phyloP scores from a whole-genome alignment of 192 early-diverging fungal genomes.

The Rhizophlyctis rosea region DNA sequence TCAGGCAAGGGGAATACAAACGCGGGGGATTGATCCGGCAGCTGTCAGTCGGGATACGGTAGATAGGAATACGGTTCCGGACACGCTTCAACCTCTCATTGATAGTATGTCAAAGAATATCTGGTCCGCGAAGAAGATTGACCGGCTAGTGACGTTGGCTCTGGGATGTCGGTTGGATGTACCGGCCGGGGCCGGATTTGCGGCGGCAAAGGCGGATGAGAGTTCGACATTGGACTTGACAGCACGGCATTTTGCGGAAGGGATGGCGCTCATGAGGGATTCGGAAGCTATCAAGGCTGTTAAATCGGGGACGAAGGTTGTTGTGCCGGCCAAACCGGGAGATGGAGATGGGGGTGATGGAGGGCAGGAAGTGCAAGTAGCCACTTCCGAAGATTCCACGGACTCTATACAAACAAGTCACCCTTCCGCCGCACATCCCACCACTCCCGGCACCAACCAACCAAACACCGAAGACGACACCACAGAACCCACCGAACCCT shows the following conservation, averaged over 20 bases:
- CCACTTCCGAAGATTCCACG: not conserved
- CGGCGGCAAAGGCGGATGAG: not conserved
- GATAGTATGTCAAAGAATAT: constrained; percentile 18
- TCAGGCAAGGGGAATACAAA: not conserved
- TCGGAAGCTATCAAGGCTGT: not conserved
- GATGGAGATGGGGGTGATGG: constrained; percentile 7
- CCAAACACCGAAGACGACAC: too few species aligned
- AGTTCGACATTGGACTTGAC: constrained; percentile 6
- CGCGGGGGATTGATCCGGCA: constrained; percentile 14
- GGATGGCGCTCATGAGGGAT: not conserved
- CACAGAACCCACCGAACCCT: not conserved
- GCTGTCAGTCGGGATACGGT: constrained; percentile 1
- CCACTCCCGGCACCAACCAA: too few species aligned
- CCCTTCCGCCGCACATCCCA: too few species aligned
- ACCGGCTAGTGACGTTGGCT: constrained; percentile 25
- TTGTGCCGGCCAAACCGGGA: too few species aligned
- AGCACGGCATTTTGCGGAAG: constrained; percentile 18
- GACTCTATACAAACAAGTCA: not conserved
- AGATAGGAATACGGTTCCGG: constrained; percentile 15
- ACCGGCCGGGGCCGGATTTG: not conserved
- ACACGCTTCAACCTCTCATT: constrained; percentile 5
- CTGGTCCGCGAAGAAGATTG: constrained; percentile 23
- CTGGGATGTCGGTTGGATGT: constrained; percentile 23
- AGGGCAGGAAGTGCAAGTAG: constrained; percentile 16
- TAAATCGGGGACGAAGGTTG: not conserved